Evolutionary conservation across 257 asterid genomes (phyloP), one percentile per base, ranked within the genome.

Genomic region (Ehretia macrophylla): DNA sequence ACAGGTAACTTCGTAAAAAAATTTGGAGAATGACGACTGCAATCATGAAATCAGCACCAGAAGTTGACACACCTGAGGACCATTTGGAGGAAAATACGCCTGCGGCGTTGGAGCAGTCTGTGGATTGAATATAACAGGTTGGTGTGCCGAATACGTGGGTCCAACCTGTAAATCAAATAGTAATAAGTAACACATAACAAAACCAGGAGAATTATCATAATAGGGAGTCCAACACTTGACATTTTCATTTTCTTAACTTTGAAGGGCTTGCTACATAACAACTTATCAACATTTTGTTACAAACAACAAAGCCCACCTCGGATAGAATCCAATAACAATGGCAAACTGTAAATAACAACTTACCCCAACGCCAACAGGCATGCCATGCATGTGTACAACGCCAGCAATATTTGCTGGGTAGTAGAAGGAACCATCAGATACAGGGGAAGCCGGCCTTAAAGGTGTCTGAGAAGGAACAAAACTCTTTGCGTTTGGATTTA

Each of bases 311-410:
- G 4, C 16, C 19, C 53, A 1, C 19, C n/a, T 48, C 32, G n/a
- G 8, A 52, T 13, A 13, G 4, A 52, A 19, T 0, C 37, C 56
- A 20, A 52, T 11, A 50, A 5, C 20, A 47, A 42, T n/a, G 53
- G 17, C 27, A 17, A 21, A 45, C 8, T 14, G 22, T n/a, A 4
- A 48, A 5, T 14, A 10, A 55, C 59, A 35, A 62, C 93, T 77
- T 72, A 89, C 97, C 87, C 97, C 97, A 58, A 81, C 55, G 66
- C 95, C 90, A 40, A 83, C 83, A 39, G 97, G 83, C 95, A 83
- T 81, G 69, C 95, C 94, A 45, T 78, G 97, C 93, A 92, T 86
- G 69, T 85, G 94, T 3, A 87, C 60, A 56, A 81, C 79, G 60
- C 87, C 69, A 58, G 81, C 56, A 84, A 79, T 58, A 71, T 82